A percentile compares a stretch with the other conserved stretches of the same genome.
Evolutionary conservation across 2,329 filamentous ascomycete species (phyloP).

Genomic region (Phialemoniopsis sp.): DNA sequence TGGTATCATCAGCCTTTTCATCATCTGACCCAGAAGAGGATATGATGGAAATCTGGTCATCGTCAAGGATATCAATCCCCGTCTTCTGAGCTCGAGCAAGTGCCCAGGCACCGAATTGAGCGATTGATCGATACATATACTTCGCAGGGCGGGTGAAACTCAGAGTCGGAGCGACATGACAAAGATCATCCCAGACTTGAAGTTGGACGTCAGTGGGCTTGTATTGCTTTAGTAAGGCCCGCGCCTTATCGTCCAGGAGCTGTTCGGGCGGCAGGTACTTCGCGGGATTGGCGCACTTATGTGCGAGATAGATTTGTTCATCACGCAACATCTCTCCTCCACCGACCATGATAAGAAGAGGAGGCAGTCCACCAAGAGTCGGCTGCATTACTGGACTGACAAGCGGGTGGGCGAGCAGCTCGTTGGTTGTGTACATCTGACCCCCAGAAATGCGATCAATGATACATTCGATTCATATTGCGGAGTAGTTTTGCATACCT

Average conservation of each 20-base stretch:
- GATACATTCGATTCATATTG: conserved; percentile 8
- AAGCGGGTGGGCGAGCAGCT: conserved; percentile 78
- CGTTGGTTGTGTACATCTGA: conserved; percentile 72
- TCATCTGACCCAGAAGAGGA: conserved; percentile 49
- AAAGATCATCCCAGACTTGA: conserved; percentile 94
- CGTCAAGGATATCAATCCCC: conserved; percentile 76
- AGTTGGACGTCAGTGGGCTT: conserved; percentile 87
- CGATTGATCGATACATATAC: conserved; percentile 88
- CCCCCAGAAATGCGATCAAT: conserved; percentile 18
- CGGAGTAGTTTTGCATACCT: conserved; percentile 43
- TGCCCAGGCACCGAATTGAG: conserved; percentile 91
- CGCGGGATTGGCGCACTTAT: conserved; percentile 84
- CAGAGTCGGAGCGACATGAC: conserved; percentile 88
- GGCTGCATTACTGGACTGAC: conserved; percentile 88
- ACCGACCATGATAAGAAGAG: conserved; percentile 79
- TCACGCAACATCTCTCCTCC: conserved; percentile 87
- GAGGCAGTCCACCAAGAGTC: conserved; percentile 84
- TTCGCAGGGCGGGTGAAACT: conserved; percentile 96
- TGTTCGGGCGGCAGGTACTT: conserved; percentile 68
- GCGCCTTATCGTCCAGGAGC: conserved; percentile 59
- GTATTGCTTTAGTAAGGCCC: conserved; percentile 59
- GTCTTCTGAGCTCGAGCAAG: conserved; percentile 75
- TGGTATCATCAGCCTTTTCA: conserved; percentile 14
- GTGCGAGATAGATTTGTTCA: conserved; percentile 91
- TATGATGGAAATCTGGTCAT: conserved; percentile 72